Percentiles rank a stretch among this genome's conserved stretches.
phyloP scores from a whole-genome alignment of 352 stramenopile genomes.

The Pythium aquatile region DNA sequence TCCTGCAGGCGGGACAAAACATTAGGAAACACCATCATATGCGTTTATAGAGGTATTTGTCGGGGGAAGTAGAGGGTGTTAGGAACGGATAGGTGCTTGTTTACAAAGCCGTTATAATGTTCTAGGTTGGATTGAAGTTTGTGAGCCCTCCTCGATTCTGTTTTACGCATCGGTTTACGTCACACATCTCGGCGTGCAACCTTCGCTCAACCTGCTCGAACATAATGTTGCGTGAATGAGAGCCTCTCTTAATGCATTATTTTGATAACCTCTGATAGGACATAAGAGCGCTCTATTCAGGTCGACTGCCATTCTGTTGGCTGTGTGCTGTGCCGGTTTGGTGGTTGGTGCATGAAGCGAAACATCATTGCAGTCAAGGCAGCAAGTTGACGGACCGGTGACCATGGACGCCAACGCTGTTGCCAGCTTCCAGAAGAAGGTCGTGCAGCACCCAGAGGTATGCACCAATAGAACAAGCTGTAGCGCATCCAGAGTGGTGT shows the following conservation, averaged over 20 bases:
- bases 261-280: conserved; percentile 1
- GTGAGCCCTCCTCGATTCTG: conserved; percentile 13
- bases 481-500: not conserved
- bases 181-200: conserved; percentile 10
- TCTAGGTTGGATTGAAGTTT: conserved; percentile 27
- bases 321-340: conserved; percentile 21
- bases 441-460: conserved; percentile 73
- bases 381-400: conserved; percentile 14
- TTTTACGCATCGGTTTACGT: conserved; percentile 36
- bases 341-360: conserved; percentile 30
- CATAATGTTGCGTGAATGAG: not conserved
- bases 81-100: not conserved
- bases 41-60: not conserved
- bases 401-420: conserved; percentile 63
- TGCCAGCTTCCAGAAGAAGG: conserved; percentile 60
- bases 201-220: conserved; percentile 11
- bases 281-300: conserved; percentile 21
- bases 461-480: not conserved
- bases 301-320: conserved; percentile 20
- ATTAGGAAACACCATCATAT: not conserved
- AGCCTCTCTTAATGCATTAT: not conserved
- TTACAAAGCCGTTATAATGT: conserved; percentile 7
- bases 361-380: conserved; percentile 16
- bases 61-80: not conserved
- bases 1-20: not conserved